Base-by-base conservation (phyloP, 2,329 filamentous ascomycete genomes). In the Ophiostoma perfectum region DNA sequence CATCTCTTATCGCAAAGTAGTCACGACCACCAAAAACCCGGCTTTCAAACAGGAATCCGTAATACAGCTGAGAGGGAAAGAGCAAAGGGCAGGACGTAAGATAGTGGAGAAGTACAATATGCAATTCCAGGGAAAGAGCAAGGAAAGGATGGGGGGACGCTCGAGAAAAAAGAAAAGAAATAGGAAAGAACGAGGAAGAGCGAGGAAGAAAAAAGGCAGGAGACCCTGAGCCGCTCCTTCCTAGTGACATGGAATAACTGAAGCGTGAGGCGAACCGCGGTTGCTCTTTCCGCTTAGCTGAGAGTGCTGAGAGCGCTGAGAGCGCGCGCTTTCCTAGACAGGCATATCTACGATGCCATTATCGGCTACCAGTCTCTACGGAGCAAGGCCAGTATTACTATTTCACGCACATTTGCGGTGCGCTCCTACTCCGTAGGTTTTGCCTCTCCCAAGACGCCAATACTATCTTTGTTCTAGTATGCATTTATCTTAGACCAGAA, bases 1-100 rank as follows among this genome's bases (percentile, higher is more conserved):
- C 67, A 64, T 66, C 63, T 71, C 58, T 62, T 62, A 62, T 62
- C 58, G 58, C 38, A 62, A 62, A 41, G 12, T 36, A 38, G 27
- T 18, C 18, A 12, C 49, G 49, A 27, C 36, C 36, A 39, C 27
- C 36, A 39, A 18, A 58, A 41, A 18, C 18, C 62, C 9, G 16
- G 62, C 41, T n/a, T n/a, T n/a, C 16, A 62, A 36, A 62, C n/a
- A 58, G 36, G 52, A 39, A 64, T 27, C 39, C 11, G 44, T 14
- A 27, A 27, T 27, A 60, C 45, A 62, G 39, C 58, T 36, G 12
- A 18, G 36, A 39, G 14, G 58, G 38, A 39, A 62, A 41, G 58
- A 62, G 39, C 5, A 27, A 4, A 41, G 4, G 62, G 7, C 27
- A 55, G 38, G 44, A 16, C 38, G 36, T 39, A 38, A 12, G 38